phyloP scores from a whole-genome alignment of 176 grass and related monocot genomes.

The Ananas comosus region DNA sequence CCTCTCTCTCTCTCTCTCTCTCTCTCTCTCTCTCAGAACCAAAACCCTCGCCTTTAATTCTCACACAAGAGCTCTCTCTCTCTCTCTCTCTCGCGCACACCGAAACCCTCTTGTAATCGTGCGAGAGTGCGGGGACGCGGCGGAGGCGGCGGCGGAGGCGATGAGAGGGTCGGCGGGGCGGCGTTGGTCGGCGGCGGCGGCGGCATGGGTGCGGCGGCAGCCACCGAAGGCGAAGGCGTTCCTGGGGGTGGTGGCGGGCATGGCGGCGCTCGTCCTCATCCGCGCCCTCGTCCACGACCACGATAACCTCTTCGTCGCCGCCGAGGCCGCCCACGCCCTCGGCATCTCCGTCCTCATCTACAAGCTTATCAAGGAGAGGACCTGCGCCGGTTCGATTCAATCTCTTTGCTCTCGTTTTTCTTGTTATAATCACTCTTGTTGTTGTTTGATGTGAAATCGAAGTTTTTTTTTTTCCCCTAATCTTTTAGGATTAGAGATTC shows the following conservation, averaged over 20 bases:
- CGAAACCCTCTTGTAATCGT: not conserved
- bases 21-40: not conserved
- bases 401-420: slow-evolving; percentile 1
- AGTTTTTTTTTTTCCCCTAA: not conserved
- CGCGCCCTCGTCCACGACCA: slow-evolving; percentile 96
- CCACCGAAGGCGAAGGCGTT: slow-evolving; percentile 96
- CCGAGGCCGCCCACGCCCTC: slow-evolving; percentile 85
- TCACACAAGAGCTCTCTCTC: not conserved
- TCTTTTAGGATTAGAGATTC: not conserved
- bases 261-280: slow-evolving; percentile 86
- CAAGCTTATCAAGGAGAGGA: slow-evolving; percentile 98
- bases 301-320: slow-evolving; percentile 88
- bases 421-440: not conserved
- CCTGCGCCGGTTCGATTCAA: slow-evolving; percentile 60
- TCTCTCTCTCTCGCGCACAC: not conserved
- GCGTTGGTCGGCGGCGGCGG: slow-evolving; percentile 58
- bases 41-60: too few species aligned
- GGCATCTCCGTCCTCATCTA: slow-evolving; percentile 86
- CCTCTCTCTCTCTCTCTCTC: not conserved
- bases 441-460: not conserved
- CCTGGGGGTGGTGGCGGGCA: slow-evolving; percentile 71
- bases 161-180: not conserved
- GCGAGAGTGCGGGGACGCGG: slow-evolving; percentile 19
- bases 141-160: not conserved
- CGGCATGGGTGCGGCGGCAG: slow-evolving; percentile 73